Conservation (phyloP, 805 yeast species). For the Candida andamanensis region DNA sequence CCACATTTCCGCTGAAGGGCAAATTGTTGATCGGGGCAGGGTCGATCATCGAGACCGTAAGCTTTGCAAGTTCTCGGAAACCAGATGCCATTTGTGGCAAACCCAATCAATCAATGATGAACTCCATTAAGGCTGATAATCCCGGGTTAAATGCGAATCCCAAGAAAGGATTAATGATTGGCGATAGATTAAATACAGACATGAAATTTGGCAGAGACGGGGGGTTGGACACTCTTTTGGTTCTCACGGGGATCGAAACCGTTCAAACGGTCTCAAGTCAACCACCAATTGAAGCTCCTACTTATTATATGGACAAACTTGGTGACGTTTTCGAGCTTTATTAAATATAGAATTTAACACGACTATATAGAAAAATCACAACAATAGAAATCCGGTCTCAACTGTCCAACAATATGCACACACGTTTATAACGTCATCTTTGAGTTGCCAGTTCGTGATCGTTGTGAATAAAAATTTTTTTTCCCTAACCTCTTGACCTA, state of each 20-base stretch:
- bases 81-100: slow-evolving; percentile 88
- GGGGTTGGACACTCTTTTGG: slow-evolving; percentile 81
- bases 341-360: not conserved
- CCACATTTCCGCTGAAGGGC: slow-evolving; percentile 90
- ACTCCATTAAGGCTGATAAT: slow-evolving; percentile 70
- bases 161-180: slow-evolving; percentile 77
- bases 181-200: slow-evolving; percentile 93
- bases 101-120: slow-evolving; percentile 86
- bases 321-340: slow-evolving; percentile 68
- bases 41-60: slow-evolving; percentile 72
- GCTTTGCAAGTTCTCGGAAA: slow-evolving; percentile 68
- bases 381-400: no score
- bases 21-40: slow-evolving; percentile 93
- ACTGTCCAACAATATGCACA: no score
- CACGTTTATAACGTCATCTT: no score
- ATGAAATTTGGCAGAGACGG: slow-evolving; percentile 88
- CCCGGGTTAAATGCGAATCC: slow-evolving; percentile 45
- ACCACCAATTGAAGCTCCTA: slow-evolving; percentile 47
- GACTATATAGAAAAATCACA: no score
- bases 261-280: slow-evolving; percentile 51
- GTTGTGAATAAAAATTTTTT: no score
- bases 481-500: no score
- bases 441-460: no score
- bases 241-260: slow-evolving; percentile 86
- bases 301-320: slow-evolving; percentile 61